Evolutionary conservation across 352 stramenopile species (phyloP).

Genomic region (Pythium rhizo-oryzae): DNA sequence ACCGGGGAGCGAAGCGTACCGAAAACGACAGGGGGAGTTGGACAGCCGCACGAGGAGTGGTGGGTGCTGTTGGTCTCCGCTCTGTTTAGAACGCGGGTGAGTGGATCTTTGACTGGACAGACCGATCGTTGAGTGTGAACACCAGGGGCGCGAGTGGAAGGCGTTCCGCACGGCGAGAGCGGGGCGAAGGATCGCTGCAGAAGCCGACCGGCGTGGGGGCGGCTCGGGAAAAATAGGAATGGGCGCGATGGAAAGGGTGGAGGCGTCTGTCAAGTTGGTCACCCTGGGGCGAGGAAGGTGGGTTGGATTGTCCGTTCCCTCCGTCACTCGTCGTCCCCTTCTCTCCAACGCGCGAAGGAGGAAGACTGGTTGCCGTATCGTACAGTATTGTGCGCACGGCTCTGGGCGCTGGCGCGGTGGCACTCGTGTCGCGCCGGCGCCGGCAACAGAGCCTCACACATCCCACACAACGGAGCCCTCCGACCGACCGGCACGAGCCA

Average conservation of each 20-base stretch:
- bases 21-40: neutral
- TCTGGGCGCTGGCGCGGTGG: neutral
- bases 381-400: neutral
- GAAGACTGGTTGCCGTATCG: neutral
- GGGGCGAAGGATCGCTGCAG: neutral
- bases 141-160: neutral
- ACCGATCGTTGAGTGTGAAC: neutral
- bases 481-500: neutral
- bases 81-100: neutral
- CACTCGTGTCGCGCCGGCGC: neutral
- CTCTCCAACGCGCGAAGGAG: neutral
- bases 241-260: slow-evolving; percentile 13
- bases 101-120: neutral
- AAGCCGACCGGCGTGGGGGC: slow-evolving; percentile 1
- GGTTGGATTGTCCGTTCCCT: slow-evolving; percentile 3
- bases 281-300: neutral
- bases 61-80: neutral
- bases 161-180: neutral
- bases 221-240: slow-evolving; percentile 32
- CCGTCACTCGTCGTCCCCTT: neutral
- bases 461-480: too few relatives aligned
- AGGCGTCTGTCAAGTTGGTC: slow-evolving; percentile 23
- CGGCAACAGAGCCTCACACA: neutral
- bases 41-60: slow-evolving; percentile 2
- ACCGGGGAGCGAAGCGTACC: neutral